Conservation (phyloP, 208 protist genomes). For the Trichomonas vaginalis region DNA sequence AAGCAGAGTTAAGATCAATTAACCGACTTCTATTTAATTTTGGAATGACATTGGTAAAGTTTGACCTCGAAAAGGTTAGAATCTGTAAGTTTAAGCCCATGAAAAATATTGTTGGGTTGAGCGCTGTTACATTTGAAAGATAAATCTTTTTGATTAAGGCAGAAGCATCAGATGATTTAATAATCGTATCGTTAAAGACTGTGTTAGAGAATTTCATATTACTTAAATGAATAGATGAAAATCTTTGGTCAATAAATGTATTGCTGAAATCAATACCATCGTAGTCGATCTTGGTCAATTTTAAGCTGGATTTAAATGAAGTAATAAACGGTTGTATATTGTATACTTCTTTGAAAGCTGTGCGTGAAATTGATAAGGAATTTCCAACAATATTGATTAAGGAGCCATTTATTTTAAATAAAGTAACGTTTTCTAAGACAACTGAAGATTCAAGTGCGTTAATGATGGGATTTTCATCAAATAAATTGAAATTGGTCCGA, state of each 20-base stretch:
- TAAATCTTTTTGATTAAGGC: not conserved
- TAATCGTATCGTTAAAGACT: not conserved
- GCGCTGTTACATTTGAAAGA: not conserved
- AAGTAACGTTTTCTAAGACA: not conserved
- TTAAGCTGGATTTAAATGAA: not conserved
- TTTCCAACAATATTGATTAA: not conserved
- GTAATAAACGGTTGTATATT: not conserved
- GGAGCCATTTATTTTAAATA: not conserved
- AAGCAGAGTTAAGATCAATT: not conserved
- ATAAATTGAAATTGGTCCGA: not conserved
- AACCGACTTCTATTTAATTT: not conserved
- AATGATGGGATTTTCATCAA: not conserved
- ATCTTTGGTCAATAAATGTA: not conserved
- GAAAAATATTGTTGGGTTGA: not conserved
- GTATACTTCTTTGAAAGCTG: not conserved
- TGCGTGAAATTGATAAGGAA: not conserved
- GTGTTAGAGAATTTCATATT: not conserved
- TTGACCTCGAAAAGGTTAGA: not conserved
- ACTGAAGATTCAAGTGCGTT: not conserved
- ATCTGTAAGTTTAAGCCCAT: not conserved
- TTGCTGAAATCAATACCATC: not conserved
- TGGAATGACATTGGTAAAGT: not conserved
- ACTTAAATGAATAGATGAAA: not conserved
- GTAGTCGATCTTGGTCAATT: not conserved
- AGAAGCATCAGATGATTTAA: not conserved